Base-by-base conservation (phyloP, 495 filamentous ascomycete genomes). In the Podospora pseudocomata region DNA sequence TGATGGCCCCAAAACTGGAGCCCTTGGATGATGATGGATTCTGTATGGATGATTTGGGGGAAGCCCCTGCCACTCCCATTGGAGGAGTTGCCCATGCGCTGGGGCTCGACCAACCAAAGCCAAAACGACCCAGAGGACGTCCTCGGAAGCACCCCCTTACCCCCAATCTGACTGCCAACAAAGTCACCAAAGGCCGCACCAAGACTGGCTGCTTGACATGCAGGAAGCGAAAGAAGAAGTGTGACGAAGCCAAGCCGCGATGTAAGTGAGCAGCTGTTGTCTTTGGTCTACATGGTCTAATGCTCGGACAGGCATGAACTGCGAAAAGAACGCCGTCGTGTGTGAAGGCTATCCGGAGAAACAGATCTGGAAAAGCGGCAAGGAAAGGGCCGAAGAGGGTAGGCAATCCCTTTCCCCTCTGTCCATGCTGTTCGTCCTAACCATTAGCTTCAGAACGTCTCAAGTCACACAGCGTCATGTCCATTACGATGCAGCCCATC, bases 161-260 rank as follows among this genome's bases (percentile, higher is more conserved):
- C 6, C 79, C 84, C 34, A 78, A 77, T 60, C 68, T 78, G 53
- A 67, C 72, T 15, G 75, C 77, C 32, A 86, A 83, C 77, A 95
- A 95, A 71, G 77, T 90, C 65, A 88, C 92, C 60, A 95, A 96
- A 73, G 91, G 91, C n/a, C 85, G 93, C 20, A 96, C 92, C 67
- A 97, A 97, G 82, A 97, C 93, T 3, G 93, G 93, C 0, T 97
- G 93, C 79, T 90, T 95, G 66, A 97, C 93, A 61, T 97, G 93
- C 82, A 86, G 93, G 66, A 90, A 90, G 73, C 84, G 93, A 34
- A 97, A 97, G 83, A 97, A 97, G 90, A 97, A 97, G 81, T 97
- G 93, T 80, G 93, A 97, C 75, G 93, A 97, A 82, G 88, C 89
- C n/a, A 96, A 94, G 73, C 93, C 93, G 65, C 82, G 86, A 73